Base-by-base conservation (phyloP, 2,329 filamentous ascomycete genomes). In the Clarireedia sp. region DNA sequence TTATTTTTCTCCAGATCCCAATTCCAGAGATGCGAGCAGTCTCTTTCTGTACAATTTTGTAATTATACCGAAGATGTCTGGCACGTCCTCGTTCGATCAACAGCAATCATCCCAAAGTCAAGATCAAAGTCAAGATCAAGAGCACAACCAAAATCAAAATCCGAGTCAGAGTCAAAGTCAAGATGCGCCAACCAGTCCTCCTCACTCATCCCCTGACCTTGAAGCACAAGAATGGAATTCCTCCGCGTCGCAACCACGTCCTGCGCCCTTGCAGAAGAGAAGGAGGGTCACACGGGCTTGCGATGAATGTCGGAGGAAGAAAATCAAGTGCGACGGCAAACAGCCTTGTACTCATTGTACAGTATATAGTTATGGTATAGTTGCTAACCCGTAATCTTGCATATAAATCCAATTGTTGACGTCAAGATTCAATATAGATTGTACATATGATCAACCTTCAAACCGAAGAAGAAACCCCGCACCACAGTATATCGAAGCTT, bases 291-390 rank as follows among this genome's bases (percentile, higher is more conserved):
- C 87, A 19, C 78, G 89, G 64, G 88, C 88, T 41, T 92, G 88
- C 71, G 88, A 90, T 64, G 86, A 91, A 70, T 92, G 88, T 68
- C 80, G 88, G 56, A 80, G 87, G 63, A 92, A 92, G 70, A 92
- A 92, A 72, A 92, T 92, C 67, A 92, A 91, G 69, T 92, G 87
- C 64, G 87, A 91, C 69, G 88, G 54, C 63, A 90, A 90, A 70
- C 87, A 91, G 69, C 89, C 89, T 9, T 94, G 89, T 72, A 96
- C 91, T 0, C 94, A 97, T 72, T 99, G 94, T 71, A 95, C 91
- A 10, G 90, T 97, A 49, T 99, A 99, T 72, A 96, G 90, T 70
- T 99, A 99, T 76, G 92, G 94, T 96, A 79, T 68, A 79, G 44
- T 44, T 44, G 29, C 21, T 56, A 21, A n/a, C 19, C 29, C 46